Conservation (phyloP, 2,329 filamentous ascomycete species). For the Pyricularia grisea region DNA sequence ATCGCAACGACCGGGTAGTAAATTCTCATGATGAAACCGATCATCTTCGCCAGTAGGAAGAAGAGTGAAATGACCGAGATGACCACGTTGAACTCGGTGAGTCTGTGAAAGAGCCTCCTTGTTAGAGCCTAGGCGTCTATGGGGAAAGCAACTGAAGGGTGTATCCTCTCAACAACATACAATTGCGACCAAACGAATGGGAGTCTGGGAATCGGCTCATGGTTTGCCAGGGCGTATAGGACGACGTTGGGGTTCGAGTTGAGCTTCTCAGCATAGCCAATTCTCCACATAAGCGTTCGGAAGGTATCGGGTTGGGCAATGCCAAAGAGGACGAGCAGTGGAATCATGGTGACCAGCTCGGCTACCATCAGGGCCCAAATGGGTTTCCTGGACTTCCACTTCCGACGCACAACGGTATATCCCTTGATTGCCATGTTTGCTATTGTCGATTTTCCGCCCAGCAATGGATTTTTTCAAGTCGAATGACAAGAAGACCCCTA, state of each 20-base stretch:
- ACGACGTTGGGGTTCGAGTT: constrained; percentile 65
- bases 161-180: constrained; percentile 37
- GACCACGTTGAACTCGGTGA: constrained; percentile 68
- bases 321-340: constrained; percentile 60
- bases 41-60: constrained; percentile 61
- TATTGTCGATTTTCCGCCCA: not conserved
- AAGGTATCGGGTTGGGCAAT: constrained; percentile 66
- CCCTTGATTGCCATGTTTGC: constrained; percentile 20
- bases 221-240: constrained; percentile 66
- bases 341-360: constrained; percentile 57
- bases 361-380: constrained; percentile 55
- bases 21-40: constrained; percentile 60
- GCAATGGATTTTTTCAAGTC: not conserved
- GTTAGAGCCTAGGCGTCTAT: not conserved
- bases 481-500: not conserved
- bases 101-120: constrained; percentile 30
- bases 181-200: constrained; percentile 65
- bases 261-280: constrained; percentile 61
- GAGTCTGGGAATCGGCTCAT: constrained; percentile 48
- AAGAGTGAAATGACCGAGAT: constrained; percentile 70
- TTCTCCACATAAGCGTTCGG: constrained; percentile 62
- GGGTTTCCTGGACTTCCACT: constrained; percentile 47
- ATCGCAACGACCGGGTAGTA: constrained; percentile 59
- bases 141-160: constrained; percentile 2
- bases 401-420: constrained; percentile 50